Conservation (phyloP, 345 rosid genomes). For the Brassica napus region DNA sequence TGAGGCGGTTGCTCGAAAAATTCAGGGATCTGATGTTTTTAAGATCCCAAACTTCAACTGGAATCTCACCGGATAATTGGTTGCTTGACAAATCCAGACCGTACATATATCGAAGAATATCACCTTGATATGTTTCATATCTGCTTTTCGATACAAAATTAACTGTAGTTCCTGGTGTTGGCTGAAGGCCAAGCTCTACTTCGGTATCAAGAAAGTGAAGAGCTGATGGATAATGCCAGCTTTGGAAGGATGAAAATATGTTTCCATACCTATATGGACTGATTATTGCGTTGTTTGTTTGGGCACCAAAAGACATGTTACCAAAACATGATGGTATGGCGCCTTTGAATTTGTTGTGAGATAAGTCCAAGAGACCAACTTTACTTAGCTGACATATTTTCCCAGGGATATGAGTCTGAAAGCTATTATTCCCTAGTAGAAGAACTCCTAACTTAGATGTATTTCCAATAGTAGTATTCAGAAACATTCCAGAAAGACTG, state of each 20-base stretch:
- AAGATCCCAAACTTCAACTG: neutral
- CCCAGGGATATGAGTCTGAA: neutral
- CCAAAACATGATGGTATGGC: neutral
- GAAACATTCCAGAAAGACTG: neutral
- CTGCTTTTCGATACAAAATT: neutral
- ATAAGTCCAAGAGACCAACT: neutral
- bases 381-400: neutral
- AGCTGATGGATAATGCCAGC: neutral
- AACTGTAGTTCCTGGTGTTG: neutral
- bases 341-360: neutral
- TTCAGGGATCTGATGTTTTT: neutral
- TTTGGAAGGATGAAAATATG: neutral
- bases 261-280: too few relatives aligned
- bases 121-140: slow-evolving; percentile 1
- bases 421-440: neutral
- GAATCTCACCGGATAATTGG: neutral
- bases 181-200: neutral
- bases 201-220: neutral
- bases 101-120: neutral
- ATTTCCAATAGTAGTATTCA: neutral
- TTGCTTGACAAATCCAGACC: slow-evolving; percentile 1
- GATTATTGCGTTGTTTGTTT: neutral
- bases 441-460: neutral
- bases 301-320: neutral
- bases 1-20: neutral